Percentiles rank a stretch among this genome's conserved stretches.
Evolutionary conservation across 345 rosid genomes (phyloP).

Genomic region (Eucalyptus regnans): DNA sequence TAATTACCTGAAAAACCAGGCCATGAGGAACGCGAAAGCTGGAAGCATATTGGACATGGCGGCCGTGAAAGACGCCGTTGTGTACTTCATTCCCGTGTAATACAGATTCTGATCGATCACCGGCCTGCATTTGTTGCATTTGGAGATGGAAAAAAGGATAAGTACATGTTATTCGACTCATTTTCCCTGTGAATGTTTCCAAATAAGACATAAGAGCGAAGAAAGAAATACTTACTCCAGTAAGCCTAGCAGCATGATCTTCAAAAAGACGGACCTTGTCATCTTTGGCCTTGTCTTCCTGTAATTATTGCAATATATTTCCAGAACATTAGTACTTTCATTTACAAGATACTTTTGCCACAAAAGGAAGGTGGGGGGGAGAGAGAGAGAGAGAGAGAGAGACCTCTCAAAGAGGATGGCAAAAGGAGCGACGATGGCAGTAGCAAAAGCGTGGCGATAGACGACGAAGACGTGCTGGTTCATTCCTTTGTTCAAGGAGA

Average conservation of each 20-base stretch:
- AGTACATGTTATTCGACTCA: background rate
- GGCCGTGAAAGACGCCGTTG: conserved; percentile 73
- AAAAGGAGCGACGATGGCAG: conserved; percentile 54
- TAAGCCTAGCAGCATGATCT: conserved; percentile 56
- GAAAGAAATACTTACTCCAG: conserved; percentile 42
- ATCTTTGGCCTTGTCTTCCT: conserved; percentile 80
- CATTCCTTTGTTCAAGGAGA: conserved; percentile 46
- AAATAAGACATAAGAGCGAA: background rate
- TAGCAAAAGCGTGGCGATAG: conserved; percentile 59
- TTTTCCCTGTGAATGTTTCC: background rate
- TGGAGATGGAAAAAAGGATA: background rate
- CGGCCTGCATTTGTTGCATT: conserved; percentile 21
- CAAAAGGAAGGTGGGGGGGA: too few relatives aligned
- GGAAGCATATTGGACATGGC: conserved; percentile 81
- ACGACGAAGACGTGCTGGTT: conserved; percentile 57
- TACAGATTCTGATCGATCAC: conserved; percentile 50
- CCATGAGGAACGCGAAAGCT: conserved; percentile 78
- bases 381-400: background rate
- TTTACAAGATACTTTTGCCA: background rate
- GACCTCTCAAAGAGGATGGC: conserved; percentile 63
- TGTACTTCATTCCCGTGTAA: conserved; percentile 79
- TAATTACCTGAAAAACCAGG: conserved; percentile 61
- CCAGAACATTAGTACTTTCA: background rate
- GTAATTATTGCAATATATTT: background rate
- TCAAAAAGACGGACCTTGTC: conserved; percentile 48